Evolutionary conservation across 306 rosid genomes (phyloP).

Genomic region (Prunus kanzakura): DNA sequence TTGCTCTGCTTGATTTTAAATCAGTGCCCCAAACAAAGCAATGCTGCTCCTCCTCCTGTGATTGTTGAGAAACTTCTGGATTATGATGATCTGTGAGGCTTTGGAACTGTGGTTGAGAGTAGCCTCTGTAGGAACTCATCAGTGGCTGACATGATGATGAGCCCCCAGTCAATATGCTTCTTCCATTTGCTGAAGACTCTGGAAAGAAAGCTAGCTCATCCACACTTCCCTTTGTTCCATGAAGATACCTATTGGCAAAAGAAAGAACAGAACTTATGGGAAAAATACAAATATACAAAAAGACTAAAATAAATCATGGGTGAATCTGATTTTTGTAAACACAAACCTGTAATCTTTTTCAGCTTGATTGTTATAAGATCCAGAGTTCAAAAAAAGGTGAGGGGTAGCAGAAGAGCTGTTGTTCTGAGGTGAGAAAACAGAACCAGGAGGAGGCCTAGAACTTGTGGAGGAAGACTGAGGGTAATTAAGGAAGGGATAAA

Average conservation of each 20-base stretch:
- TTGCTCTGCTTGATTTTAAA: conserved; percentile 63
- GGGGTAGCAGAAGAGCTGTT: conserved; percentile 37
- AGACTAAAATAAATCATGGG: background rate
- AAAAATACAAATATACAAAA: background rate
- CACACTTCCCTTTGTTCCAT: conserved; percentile 63
- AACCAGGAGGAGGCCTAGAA: conserved; percentile 49
- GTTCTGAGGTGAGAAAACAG: conserved; percentile 44
- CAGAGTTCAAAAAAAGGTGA: conserved; percentile 62
- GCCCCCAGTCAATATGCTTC: conserved; percentile 40
- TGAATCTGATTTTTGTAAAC: background rate
- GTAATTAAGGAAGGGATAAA: conserved; percentile 46
- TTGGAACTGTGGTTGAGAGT: conserved; percentile 50
- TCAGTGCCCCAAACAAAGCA: conserved; percentile 90
- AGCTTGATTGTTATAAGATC: conserved; percentile 45
- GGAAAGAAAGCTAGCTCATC: conserved; percentile 89
- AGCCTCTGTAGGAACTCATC: conserved; percentile 52
- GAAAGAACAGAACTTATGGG: background rate
- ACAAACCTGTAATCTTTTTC: conserved; percentile 71
- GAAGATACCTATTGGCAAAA: conserved; percentile 46
- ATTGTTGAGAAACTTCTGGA: conserved; percentile 14
- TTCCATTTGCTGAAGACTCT: conserved; percentile 56
- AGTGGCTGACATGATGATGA: conserved; percentile 46
- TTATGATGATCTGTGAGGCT: conserved; percentile 29
- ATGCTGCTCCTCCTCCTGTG: conserved; percentile 49
- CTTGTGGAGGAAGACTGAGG: conserved; percentile 32